Evolutionary conservation across 2,329 filamentous ascomycete genomes (phyloP).

Genomic region (Aureobasidium sp.): DNA sequence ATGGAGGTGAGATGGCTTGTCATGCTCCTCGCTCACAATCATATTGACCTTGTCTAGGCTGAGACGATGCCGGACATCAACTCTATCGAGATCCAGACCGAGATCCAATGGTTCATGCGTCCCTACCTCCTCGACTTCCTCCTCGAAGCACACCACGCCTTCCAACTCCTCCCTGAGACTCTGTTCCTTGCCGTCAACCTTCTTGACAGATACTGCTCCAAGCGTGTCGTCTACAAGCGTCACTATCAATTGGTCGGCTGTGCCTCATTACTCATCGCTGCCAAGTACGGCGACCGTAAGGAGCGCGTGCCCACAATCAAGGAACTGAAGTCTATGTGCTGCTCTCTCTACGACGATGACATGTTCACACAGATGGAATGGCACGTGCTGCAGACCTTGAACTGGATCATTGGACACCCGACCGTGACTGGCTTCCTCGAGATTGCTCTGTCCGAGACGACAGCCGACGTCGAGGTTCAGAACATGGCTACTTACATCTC

Average conservation of each 20-base stretch:
- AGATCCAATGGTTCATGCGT: constrained; percentile 99
- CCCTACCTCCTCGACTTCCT: constrained; percentile 97
- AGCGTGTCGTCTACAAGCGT: constrained; percentile 95
- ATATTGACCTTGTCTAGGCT: constrained; percentile 40
- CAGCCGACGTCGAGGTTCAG: constrained; percentile 78
- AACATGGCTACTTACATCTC: constrained; percentile 91
- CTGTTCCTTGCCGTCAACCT: constrained; percentile 95
- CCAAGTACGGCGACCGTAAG: constrained; percentile 98
- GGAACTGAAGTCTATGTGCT: constrained; percentile 98
- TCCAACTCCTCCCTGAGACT: constrained; percentile 87
- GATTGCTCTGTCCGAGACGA: constrained; percentile 68
- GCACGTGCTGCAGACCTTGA: constrained; percentile 95
- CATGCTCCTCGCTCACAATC: neutral
- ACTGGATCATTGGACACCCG: constrained; percentile 93
- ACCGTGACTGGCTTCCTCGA: constrained; percentile 93
- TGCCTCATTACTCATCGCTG: constrained; percentile 88
- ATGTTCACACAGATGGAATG: constrained; percentile 99
- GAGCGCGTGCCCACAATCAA: constrained; percentile 95
- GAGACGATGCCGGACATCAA: constrained; percentile 93
- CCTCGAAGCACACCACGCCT: constrained; percentile 92
- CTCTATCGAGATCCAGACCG: constrained; percentile 96
- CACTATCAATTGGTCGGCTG: constrained; percentile 98
- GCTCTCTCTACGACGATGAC: constrained; percentile 93
- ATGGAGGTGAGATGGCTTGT: constrained; percentile 65
- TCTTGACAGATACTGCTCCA: constrained; percentile 94